These are phyloP conservation scores for Saccharomycopsis hybrid DNA, from an alignment of 1,139 yeast genomes.

Conservation along the genomic window DNA sequence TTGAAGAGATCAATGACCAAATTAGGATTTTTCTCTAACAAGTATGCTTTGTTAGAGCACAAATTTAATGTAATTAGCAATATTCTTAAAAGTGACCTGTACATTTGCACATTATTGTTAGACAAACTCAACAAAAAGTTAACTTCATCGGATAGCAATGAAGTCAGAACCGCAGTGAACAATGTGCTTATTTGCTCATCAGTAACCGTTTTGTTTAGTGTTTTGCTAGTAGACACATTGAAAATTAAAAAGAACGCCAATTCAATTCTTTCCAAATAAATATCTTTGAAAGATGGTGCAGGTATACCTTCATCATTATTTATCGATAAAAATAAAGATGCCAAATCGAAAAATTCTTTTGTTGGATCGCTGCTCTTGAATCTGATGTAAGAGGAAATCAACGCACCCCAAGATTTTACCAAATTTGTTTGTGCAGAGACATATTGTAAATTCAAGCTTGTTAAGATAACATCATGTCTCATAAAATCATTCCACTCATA, in stretches of 20 bases:
- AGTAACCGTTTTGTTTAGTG: slow-evolving; percentile 22
- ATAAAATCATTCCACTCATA: slow-evolving; percentile 31
- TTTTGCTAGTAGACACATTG: slow-evolving; percentile 27
- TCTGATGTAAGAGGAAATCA: slow-evolving; percentile 56
- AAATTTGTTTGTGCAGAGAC: slow-evolving; percentile 62
- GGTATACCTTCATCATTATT: slow-evolving; percentile 50
- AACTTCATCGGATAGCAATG: slow-evolving; percentile 42
- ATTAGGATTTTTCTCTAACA: slow-evolving; percentile 44
- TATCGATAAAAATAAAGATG: slow-evolving; percentile 44
- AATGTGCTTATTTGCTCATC: slow-evolving; percentile 26
- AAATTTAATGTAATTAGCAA: slow-evolving; percentile 43
- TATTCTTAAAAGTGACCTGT: slow-evolving; percentile 57
- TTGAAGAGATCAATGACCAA: slow-evolving; percentile 52
- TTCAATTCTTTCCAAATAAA: slow-evolving; percentile 60
- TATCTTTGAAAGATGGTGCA: slow-evolving; percentile 40
- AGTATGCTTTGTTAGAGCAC: slow-evolving; percentile 36
- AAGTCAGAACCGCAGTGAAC: slow-evolving; percentile 31
- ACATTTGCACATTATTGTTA: slow-evolving; percentile 35
- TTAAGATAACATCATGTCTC: slow-evolving; percentile 47
- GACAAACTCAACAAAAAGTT: slow-evolving; percentile 39
- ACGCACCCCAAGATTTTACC: slow-evolving; percentile 73
- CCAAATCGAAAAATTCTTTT: slow-evolving; percentile 37
- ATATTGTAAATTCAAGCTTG: slow-evolving; percentile 60
- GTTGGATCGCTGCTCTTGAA: slow-evolving; percentile 29
- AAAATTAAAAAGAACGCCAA: slow-evolving; percentile 60